Conservation (phyloP, 371 early-diverging fungal species). For the Lichtheimia ornata region DNA sequence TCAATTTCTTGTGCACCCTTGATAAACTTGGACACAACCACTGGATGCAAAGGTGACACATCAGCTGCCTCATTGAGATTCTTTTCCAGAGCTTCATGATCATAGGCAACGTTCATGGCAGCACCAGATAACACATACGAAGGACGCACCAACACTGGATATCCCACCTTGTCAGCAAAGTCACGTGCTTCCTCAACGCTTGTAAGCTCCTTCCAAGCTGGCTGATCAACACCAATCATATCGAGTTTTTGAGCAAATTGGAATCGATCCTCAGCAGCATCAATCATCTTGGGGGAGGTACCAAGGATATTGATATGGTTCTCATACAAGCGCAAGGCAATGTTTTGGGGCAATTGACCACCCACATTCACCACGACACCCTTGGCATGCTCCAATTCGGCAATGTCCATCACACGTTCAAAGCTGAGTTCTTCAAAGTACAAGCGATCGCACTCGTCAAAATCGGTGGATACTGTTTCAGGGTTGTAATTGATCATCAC, state of each 20-base stretch:
- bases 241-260: constrained; percentile 90
- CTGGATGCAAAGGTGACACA: constrained; percentile 89
- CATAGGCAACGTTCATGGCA: constrained; percentile 93
- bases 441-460: constrained; percentile 91
- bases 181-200: constrained; percentile 73
- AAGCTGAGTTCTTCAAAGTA: constrained; percentile 91
- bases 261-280: constrained; percentile 90
- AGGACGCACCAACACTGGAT: constrained; percentile 94
- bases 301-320: constrained; percentile 79
- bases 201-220: constrained; percentile 89
- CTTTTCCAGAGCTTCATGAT: constrained; percentile 64
- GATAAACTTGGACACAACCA: constrained; percentile 93
- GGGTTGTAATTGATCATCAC: constrained; percentile 97
- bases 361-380: constrained; percentile 90
- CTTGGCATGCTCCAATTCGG: constrained; percentile 76
- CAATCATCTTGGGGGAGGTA: constrained; percentile 87
- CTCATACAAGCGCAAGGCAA: constrained; percentile 78
- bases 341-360: constrained; percentile 93
- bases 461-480: constrained; percentile 95
- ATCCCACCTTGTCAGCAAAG: constrained; percentile 84
- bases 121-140: constrained; percentile 95
- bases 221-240: constrained; percentile 90
- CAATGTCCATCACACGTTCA: constrained; percentile 94
- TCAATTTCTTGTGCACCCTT: constrained; percentile 90
- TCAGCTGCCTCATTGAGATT: constrained; percentile 82